phyloP scores from a whole-genome alignment of 2,329 filamentous ascomycete genomes.

The Lachnum nothofagi region DNA sequence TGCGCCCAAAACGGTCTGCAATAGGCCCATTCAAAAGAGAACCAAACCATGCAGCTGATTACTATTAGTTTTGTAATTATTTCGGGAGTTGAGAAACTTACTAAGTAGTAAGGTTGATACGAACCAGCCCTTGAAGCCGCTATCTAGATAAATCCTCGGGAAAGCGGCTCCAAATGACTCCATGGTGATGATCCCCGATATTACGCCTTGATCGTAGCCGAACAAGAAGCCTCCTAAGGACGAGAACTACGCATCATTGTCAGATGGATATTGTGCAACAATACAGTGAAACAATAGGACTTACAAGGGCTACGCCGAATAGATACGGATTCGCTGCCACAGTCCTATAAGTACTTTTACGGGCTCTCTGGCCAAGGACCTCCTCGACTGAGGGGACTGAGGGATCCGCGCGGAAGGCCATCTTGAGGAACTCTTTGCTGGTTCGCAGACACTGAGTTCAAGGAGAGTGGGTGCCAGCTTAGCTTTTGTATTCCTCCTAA shows the following conservation, averaged over 20 bases:
- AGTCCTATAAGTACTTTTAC: neutral
- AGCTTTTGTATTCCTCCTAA: neutral
- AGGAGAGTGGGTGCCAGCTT: neutral
- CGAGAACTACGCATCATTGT: constrained; percentile 32
- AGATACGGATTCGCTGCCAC: constrained; percentile 7
- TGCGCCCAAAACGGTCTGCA: constrained; percentile 32
- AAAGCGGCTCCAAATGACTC: constrained; percentile 39
- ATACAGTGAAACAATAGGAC: neutral
- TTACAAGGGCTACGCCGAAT: constrained; percentile 1
- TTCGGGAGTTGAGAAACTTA: constrained; percentile 20
- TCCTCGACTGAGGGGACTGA: neutral
- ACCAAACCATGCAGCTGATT: constrained; percentile 43
- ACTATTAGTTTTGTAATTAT: neutral
- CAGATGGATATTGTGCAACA: neutral
- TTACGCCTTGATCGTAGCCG: constrained; percentile 39
- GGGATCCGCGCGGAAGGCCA: neutral
- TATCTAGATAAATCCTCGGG: constrained; percentile 40
- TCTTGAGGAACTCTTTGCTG: neutral
- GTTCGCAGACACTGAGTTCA: neutral
- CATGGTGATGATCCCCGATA: constrained; percentile 43
- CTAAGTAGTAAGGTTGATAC: constrained; percentile 45
- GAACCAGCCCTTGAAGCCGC: constrained; percentile 48
- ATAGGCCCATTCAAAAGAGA: constrained; percentile 40
- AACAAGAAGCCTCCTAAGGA: constrained; percentile 40
- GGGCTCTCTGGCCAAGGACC: neutral